Evolutionary conservation across 2,329 filamentous ascomycete genomes (phyloP), one percentile per base, ranked within the genome.

Genomic region (Fusarium oligoseptatum): DNA sequence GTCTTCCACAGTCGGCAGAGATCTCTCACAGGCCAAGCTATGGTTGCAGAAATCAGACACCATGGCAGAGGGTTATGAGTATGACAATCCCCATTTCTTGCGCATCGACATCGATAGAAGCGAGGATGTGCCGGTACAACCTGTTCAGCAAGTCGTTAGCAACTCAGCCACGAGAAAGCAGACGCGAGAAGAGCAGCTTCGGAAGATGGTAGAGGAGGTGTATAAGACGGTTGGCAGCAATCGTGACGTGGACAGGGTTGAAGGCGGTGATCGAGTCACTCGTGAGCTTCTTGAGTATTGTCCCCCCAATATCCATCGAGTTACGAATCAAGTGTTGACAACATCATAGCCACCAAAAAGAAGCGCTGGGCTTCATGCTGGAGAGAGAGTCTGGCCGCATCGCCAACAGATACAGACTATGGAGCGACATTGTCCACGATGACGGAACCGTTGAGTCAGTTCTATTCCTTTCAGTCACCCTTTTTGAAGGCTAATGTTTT

Each of bases 321-420:
- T n/a, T 15, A 5, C 11, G 0, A 4, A 9, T 3, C 0, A 5
- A 2, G n/a, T 14, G 67, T 72, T 62, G n/a, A 62, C 9, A 7
- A 3, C 0, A 2, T 12, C 34, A 1, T 37, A 86, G 84, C 0
- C 83, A 85, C 32, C 84, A 86, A 76, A 64, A 82, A 41, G 67
- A 81, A 52, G 84, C 82, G 0, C 67, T 85, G 1, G 76, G 77
- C 2, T 85, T 85, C 60, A 84, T 85, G 80, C 60, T 77, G 4
- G 78, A 84, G 45, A 77, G 84, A 64, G 84, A 86, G 65, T 80
- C 81, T 14, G 82, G 84, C 1, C 41, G 80, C 0, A 82, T 83
- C 17, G 67, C 66, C 1, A 71, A 79, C 1, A 63, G 74, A 6
- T 83, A 79, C 32, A 76, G 80, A 14, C 76, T 85, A 2, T 84